Evolutionary conservation across 2,329 filamentous ascomycete genomes (phyloP).

Genomic region (Apiospora aurea): DNA sequence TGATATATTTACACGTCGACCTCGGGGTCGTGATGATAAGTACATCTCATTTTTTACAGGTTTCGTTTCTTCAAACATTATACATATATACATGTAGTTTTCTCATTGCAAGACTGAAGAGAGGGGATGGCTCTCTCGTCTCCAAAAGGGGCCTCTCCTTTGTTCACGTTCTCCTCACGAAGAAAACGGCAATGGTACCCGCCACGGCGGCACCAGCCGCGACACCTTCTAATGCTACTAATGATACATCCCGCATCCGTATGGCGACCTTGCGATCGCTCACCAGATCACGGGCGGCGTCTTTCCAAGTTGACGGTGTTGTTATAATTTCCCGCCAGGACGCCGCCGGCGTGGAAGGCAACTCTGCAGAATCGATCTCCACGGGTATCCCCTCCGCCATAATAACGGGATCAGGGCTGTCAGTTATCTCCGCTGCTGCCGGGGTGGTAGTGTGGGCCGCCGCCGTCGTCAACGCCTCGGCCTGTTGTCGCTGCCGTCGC

Average conservation of each 20-base stretch:
- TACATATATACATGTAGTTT: slow-evolving; percentile 16
- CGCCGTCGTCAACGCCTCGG: background rate
- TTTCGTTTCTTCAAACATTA: slow-evolving; percentile 11
- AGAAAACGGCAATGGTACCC: slow-evolving; percentile 56
- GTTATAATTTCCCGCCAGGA: slow-evolving; percentile 53
- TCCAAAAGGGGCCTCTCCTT: background rate
- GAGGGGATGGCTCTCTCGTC: slow-evolving; percentile 4
- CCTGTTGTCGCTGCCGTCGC: background rate
- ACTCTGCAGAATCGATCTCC: background rate
- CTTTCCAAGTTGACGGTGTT: slow-evolving; percentile 55
- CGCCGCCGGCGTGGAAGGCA: slow-evolving; percentile 25
- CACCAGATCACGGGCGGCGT: slow-evolving; percentile 63
- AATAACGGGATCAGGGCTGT: background rate
- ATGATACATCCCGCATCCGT: slow-evolving; percentile 73
- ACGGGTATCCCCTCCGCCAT: slow-evolving; percentile 1
- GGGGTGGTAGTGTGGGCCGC: background rate
- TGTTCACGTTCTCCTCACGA: slow-evolving; percentile 33
- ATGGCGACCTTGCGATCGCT: slow-evolving; percentile 70
- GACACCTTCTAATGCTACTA: slow-evolving; percentile 72
- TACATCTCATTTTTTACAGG: slow-evolving; percentile 1
- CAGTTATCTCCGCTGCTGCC: background rate
- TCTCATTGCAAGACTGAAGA: background rate
- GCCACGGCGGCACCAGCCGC: slow-evolving; percentile 69
- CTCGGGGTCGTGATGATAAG: background rate
- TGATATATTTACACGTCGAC: background rate